Base-by-base conservation (phyloP, 495 filamentous ascomycete species). In the Penicillium antarcticum region DNA sequence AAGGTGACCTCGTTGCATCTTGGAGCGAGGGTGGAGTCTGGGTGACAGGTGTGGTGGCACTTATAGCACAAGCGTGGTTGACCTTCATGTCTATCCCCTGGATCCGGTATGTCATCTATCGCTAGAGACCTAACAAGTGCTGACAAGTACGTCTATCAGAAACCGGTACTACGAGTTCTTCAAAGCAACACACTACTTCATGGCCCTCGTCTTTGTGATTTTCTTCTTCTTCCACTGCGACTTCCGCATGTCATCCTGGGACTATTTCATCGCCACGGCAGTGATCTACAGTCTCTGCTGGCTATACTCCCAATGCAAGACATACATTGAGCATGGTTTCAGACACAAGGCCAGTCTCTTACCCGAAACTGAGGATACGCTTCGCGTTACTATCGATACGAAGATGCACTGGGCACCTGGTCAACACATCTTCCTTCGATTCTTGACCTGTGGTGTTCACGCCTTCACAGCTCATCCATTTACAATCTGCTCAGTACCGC, bases 151-250 rank as follows among this genome's bases (percentile, higher is more conserved):
- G 16, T 7, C 46, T 18, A 3, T 35, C 32, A 78, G 79, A 18
- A 79, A 78, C 44, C 77, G 71, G 0, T 77, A 67, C 59, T 85
- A 84, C 59, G 80, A 84, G 54, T 79, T 81, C 57, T 83, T 85
- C 72, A 83, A 84, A 57, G 62, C 65, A 8, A 75, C 74, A 0
- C 81, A 85, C 50, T 73, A 74, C 42, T 36, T 80, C 39, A 77
- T 74, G 39, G 76, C 74, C 0, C 41, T 76, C n/a, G 46, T 82
- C 2, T 84, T 82, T 49, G 63, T 79, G 4, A 46, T 83, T 13
- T 79, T 80, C 60, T 77, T 84, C 57, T 82, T 82, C 62, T 68
- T 79, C 18, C 80, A 86, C 58, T 84, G 81, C 53, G 76, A 81
- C 56, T 81, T 74, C 58, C 67, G 56, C 14, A 66, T 81, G 40